Percentiles rank a stretch among this genome's conserved stretches.
Evolutionary conservation across 768 basidiomycete species (phyloP).

Genomic region (Cystobasidium onofrii): DNA sequence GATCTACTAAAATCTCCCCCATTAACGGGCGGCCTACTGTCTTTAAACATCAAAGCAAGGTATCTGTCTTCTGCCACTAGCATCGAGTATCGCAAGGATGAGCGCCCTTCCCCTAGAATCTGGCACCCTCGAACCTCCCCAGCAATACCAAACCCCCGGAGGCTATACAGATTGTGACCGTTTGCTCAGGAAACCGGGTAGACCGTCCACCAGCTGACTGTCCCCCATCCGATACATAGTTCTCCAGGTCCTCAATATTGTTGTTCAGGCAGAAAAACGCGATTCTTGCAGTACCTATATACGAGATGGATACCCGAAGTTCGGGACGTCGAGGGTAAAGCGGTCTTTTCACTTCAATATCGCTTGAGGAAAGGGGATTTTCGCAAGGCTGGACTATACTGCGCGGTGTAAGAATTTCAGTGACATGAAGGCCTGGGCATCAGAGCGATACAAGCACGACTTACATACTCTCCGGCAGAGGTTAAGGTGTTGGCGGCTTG

Average conservation of each 20-base stretch:
- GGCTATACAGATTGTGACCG: neutral
- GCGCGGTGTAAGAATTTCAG: neutral
- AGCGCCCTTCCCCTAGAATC: constrained; percentile 6
- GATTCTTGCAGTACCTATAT: constrained; percentile 21
- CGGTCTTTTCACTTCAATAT: constrained; percentile 12
- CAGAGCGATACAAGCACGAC: constrained; percentile 17
- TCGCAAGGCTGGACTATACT: constrained; percentile 13
- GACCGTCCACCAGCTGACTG: too few species aligned
- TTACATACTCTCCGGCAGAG: neutral
- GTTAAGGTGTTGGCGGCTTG: neutral
- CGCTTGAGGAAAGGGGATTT: constrained; percentile 10
- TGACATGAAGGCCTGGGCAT: neutral
- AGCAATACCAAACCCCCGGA: constrained; percentile 18
- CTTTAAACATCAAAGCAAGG: too few species aligned
- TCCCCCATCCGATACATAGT: too few species aligned
- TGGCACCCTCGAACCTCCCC: neutral
- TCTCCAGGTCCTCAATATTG: constrained; percentile 10
- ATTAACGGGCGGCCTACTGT: too few species aligned
- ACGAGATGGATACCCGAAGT: constrained; percentile 27
- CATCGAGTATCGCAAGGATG: constrained; percentile 12
- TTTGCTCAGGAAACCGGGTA: neutral
- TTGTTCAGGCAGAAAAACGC: constrained; percentile 22
- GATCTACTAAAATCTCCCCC: too few species aligned
- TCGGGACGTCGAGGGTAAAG: constrained; percentile 12
- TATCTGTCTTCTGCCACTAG: neutral